Percentiles rank a stretch among this genome's conserved stretches.
Conservation (phyloP, 1,139 yeast genomes). For the Suhomyces atakaporum region DNA sequence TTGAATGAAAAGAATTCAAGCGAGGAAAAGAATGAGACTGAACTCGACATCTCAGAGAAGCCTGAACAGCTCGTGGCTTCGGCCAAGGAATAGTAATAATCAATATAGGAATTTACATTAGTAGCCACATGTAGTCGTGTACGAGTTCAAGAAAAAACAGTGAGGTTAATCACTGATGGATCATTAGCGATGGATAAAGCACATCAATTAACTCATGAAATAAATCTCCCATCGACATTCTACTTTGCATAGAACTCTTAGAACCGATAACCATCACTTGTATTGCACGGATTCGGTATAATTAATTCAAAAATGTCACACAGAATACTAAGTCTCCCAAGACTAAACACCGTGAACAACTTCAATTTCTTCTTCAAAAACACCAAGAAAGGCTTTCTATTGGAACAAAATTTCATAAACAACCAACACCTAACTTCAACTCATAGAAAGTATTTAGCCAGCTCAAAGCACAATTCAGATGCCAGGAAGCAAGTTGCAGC, state of each 20-base stretch:
- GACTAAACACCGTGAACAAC: constrained; percentile 31
- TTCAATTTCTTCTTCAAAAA: constrained; percentile 46
- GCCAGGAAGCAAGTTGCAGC: not conserved
- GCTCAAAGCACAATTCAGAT: not conserved
- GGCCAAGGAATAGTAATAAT: constrained; percentile 2
- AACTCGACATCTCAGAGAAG: constrained; percentile 1
- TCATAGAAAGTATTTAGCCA: constrained; percentile 1
- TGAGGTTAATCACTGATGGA: not conserved
- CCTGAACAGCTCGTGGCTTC: not conserved
- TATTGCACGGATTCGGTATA: not conserved
- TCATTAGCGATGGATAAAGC: not conserved
- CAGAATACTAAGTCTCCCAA: constrained; percentile 26
- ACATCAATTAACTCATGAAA: not conserved
- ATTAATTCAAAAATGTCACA: constrained; percentile 24
- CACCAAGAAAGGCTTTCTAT: constrained; percentile 31
- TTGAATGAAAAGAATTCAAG: constrained; percentile 39
- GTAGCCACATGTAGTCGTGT: constrained; percentile 5
- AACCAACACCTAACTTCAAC: constrained; percentile 29
- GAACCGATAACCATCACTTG: not conserved
- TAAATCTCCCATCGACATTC: not conserved
- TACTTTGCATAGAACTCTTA: not conserved
- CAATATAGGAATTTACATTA: not conserved
- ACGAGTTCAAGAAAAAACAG: constrained; percentile 1
- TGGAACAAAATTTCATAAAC: constrained; percentile 38
- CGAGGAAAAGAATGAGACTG: constrained; percentile 1